These are phyloP conservation scores for Pyrus betulifolia DNA, from an alignment of 306 rosid species.

Conservation along the genomic window DNA sequence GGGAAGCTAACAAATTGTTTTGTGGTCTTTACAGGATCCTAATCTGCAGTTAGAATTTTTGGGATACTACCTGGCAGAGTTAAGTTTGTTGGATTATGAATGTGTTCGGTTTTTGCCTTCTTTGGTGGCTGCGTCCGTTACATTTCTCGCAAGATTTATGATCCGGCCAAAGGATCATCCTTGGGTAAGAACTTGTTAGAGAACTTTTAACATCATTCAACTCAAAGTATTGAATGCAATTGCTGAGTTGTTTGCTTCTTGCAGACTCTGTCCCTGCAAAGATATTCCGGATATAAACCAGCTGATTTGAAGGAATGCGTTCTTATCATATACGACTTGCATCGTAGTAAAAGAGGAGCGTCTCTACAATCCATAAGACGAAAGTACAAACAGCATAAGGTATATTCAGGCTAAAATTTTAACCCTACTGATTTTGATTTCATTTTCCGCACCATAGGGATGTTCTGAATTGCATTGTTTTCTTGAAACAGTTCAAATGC, in stretches of 20 bases:
- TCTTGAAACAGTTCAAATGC: conserved; percentile 58
- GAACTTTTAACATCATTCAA: background rate
- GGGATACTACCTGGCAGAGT: conserved; percentile 70
- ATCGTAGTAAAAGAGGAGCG: conserved; percentile 61
- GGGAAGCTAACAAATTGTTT: conserved; percentile 6
- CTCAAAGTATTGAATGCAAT: background rate
- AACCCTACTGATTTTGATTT: background rate
- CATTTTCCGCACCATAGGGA: background rate
- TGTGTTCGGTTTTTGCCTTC: conserved; percentile 78
- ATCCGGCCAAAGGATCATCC: conserved; percentile 49
- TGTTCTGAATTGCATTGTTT: conserved; percentile 12
- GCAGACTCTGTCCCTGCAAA: conserved; percentile 41
- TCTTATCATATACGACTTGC: conserved; percentile 57
- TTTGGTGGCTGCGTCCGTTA: conserved; percentile 72
- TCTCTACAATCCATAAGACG: conserved; percentile 59
- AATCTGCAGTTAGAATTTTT: conserved; percentile 70
- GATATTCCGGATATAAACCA: conserved; percentile 52
- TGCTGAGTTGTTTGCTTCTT: background rate
- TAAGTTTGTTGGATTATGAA: conserved; percentile 72
- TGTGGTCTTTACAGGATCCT: conserved; percentile 31
- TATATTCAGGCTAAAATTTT: background rate
- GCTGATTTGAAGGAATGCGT: conserved; percentile 58
- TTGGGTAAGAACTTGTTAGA: conserved; percentile 50
- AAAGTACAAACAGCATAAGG: conserved; percentile 87
- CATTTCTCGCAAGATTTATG: conserved; percentile 66